Evolutionary conservation across 768 basidiomycete species (phyloP), one percentile per base, ranked within the genome.

Genomic region (Mycena venus): DNA sequence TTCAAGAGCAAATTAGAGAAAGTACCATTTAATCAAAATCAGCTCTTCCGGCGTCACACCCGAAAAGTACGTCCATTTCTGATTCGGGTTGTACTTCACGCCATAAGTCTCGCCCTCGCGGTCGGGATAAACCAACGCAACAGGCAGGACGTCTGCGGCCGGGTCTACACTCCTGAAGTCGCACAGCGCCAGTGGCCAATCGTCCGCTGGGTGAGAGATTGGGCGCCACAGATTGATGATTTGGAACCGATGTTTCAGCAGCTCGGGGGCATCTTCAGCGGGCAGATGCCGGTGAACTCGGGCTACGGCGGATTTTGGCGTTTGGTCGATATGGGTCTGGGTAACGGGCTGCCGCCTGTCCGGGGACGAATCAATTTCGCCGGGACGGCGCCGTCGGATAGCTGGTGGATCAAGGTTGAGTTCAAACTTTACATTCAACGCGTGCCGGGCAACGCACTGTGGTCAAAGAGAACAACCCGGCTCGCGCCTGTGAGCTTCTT

Each of bases 151-250:
- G 77, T 91, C 90, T 6, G 79, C 81, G 70, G 84, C 74, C 0
- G 77, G 72, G 65, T 88, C 81, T 7, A 92, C 84, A 42, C 83
- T 87, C 29, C 87, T 79, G 76, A 83, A 91, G 75, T 92, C 90
- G 70, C 90, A 90, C 6, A 91, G 77, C 0, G 85, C 86, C 5
- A 91, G 82, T 1, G 91, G 91, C 84, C 84, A 87, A 70, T 91
- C 90, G 10, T 83, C 60, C 0, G 89, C 90, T 0, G 87, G 79
- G 71, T 88, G 79, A 1, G 77, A 78, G 61, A 91, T 90, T 3
- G 91, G 90, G 3, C 91, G 83, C 91, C 91, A 92, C 32, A 92
- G 83, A 75, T 91, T 92, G 72, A 92, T 87, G 38, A 91, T 89
- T 68, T 91, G 90, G 83, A 89, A 90, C 0, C 90, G 87, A n/a